Evolutionary conservation across 169 alveolate genomes (phyloP).

Genomic region (Eimeria necatrix): DNA sequence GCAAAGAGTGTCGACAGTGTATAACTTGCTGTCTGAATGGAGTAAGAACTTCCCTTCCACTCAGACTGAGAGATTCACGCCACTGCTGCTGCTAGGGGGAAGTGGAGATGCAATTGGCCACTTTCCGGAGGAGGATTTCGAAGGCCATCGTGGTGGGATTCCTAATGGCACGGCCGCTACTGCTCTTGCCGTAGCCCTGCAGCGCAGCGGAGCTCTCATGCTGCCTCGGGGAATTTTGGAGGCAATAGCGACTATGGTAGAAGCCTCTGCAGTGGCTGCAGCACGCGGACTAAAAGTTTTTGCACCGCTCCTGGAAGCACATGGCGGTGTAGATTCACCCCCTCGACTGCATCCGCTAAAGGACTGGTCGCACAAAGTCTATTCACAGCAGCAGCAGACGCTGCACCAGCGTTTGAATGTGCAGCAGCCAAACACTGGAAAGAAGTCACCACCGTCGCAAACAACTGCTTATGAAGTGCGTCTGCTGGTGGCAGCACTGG

Average conservation of each 20-base stretch:
- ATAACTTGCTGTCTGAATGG: conserved; percentile 28
- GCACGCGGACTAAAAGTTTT: conserved; percentile 2
- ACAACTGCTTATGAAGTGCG: conserved; percentile 33
- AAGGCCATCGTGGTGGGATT: not conserved
- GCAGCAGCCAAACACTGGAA: not conserved
- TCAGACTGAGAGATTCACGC: not conserved
- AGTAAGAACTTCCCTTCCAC: not conserved
- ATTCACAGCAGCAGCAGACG: not conserved
- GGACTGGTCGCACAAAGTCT: not conserved
- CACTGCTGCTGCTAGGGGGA: conserved; percentile 15
- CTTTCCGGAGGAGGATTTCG: conserved; percentile 6
- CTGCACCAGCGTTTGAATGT: not conserved
- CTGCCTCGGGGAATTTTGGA: conserved; percentile 33
- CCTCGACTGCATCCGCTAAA: not conserved
- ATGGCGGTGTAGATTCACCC: not conserved
- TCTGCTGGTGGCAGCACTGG: conserved; percentile 48
- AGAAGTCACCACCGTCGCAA: not conserved
- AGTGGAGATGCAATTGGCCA: not conserved
- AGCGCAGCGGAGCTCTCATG: conserved; percentile 40
- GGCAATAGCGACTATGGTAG: conserved; percentile 51
- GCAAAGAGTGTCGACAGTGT: conserved; percentile 32
- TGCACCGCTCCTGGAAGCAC: not conserved
- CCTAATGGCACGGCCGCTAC: conserved; percentile 24
- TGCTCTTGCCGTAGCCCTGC: conserved; percentile 55
- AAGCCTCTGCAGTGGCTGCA: conserved; percentile 68